Percentiles rank a stretch among this genome's conserved stretches.
phyloP scores from a whole-genome alignment of 2,329 filamentous ascomycete genomes.

The Trichophyton equinum region DNA sequence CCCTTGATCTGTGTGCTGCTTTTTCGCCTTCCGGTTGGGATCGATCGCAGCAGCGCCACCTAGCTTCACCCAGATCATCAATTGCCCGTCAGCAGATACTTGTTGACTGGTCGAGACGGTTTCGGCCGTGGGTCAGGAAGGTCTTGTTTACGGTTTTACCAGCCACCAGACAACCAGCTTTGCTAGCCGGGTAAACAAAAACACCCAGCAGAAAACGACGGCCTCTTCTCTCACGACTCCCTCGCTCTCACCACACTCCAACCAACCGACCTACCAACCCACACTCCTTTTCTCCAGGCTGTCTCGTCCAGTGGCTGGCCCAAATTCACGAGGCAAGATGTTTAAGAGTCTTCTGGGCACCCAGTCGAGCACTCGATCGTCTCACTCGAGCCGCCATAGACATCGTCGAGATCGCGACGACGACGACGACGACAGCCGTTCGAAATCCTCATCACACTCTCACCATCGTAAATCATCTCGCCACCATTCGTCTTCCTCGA shows the following conservation, averaged over 20 bases:
- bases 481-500: constrained; percentile 20
- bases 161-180: constrained; percentile 2
- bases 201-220: not conserved
- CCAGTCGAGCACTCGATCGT: constrained; percentile 4
- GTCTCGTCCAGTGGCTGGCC: not conserved
- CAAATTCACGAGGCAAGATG: constrained; percentile 4
- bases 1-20: not conserved
- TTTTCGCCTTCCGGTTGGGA: not conserved
- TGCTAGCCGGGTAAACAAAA: constrained; percentile 1
- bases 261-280: not conserved
- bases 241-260: no score
- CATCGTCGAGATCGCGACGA: constrained; percentile 14
- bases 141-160: constrained; percentile 1
- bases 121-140: constrained; percentile 1
- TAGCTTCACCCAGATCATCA: no score
- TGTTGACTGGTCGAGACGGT: no score
- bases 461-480: constrained; percentile 11
- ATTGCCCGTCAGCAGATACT: no score
- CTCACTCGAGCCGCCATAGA: constrained; percentile 12
- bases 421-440: constrained; percentile 22
- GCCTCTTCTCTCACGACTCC: not conserved
- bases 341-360: constrained; percentile 7
- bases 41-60: not conserved
- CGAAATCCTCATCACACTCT: constrained; percentile 18
- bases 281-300: not conserved